Conservation (phyloP, 2,329 filamentous ascomycete genomes). For the Epichloe hybrida region DNA sequence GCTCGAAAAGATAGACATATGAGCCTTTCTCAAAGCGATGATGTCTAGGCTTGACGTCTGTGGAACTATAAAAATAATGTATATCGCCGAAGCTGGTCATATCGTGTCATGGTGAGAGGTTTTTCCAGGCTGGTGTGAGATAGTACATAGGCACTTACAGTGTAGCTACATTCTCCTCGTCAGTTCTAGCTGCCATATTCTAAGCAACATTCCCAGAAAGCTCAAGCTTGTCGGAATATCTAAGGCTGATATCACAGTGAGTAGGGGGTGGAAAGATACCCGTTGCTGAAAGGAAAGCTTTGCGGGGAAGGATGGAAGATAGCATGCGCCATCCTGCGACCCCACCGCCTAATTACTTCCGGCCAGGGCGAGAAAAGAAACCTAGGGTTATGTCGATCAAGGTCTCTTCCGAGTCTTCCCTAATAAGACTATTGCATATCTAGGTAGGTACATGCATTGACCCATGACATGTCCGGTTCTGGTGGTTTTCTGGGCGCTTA, state of each 20-base stretch:
- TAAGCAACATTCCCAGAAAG: neutral
- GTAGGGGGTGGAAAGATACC: neutral
- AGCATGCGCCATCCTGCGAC: neutral
- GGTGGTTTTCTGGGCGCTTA: conserved; percentile 2
- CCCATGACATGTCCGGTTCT: neutral
- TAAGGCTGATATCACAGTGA: neutral
- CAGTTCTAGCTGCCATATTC: conserved; percentile 31
- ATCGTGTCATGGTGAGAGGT: neutral
- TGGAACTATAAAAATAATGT: conserved; percentile 66
- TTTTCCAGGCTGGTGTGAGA: neutral
- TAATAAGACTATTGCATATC: neutral
- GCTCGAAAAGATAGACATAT: conserved; percentile 70
- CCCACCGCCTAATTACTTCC: neutral
- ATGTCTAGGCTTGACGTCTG: conserved; percentile 53
- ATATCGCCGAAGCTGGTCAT: conserved; percentile 55
- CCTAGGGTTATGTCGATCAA: neutral
- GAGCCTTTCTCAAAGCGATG: conserved; percentile 70
- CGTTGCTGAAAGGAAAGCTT: neutral
- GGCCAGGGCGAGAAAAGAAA: neutral
- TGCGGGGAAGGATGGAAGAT: neutral
- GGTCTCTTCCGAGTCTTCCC: neutral
- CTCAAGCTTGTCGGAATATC: neutral
- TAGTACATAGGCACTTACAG: conserved; percentile 27
- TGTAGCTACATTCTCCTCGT: conserved; percentile 37
- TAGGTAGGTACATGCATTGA: neutral